Evolutionary conservation across 164 flowering plant species (phyloP).

Genomic region (Umbilicus rupestris): DNA sequence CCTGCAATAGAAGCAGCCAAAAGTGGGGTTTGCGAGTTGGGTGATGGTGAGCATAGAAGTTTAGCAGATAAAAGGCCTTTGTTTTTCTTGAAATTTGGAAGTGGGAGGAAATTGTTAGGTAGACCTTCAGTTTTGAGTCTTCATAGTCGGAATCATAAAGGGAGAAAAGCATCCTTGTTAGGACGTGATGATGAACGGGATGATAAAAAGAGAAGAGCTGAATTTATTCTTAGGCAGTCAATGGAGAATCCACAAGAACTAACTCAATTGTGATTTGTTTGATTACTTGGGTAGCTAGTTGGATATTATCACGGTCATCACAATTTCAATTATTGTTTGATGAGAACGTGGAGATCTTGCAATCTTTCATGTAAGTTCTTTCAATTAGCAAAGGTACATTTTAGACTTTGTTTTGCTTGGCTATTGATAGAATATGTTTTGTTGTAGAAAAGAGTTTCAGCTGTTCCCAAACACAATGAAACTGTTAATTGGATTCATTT

Average conservation of each 20-base stretch:
- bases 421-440: too few species aligned
- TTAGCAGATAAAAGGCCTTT: slow-evolving; percentile 4
- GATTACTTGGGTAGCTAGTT: slow-evolving; percentile 16
- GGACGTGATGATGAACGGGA: slow-evolving; percentile 66
- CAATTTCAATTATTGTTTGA: too few species aligned
- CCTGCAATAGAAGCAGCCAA: slow-evolving; percentile 8
- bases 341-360: too few species aligned
- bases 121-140: slow-evolving; percentile 43
- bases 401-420: too few species aligned
- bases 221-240: slow-evolving; percentile 67
- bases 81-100: slow-evolving; percentile 8
- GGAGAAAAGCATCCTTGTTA: slow-evolving; percentile 23
- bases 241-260: slow-evolving; percentile 76
- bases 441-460: too few species aligned
- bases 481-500: too few species aligned
- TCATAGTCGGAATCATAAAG: slow-evolving; percentile 21
- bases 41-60: slow-evolving; percentile 3
- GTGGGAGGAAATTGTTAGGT: slow-evolving; percentile 16
- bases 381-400: too few species aligned
- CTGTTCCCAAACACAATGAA: too few species aligned
- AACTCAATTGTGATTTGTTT: slow-evolving; percentile 56
- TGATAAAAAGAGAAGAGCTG: slow-evolving; percentile 92
- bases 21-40: slow-evolving; percentile 10
- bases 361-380: too few species aligned
- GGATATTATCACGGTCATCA: not conserved